phyloP scores from a whole-genome alignment of 805 yeast genomes.

The Saccharomycopsis oosterbeekiorum region DNA sequence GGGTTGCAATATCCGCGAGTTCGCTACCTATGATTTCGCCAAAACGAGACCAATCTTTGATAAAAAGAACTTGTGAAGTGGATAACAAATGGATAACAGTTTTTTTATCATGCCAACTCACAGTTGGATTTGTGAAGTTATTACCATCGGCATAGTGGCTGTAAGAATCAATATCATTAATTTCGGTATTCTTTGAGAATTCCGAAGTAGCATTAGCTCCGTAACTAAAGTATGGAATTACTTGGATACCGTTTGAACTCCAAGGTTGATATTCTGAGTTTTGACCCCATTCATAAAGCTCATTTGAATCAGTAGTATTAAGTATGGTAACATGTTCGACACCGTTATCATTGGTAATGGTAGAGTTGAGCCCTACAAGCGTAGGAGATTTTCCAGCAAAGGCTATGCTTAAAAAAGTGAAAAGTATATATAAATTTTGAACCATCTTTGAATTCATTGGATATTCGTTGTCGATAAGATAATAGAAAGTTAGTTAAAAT shows the following conservation, averaged over 20 bases:
- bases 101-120: constrained; percentile 7
- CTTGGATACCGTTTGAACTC: constrained; percentile 13
- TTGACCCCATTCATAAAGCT: constrained; percentile 5
- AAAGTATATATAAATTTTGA: background rate
- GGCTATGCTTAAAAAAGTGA: background rate
- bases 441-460: background rate
- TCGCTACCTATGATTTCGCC: constrained; percentile 3
- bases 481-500: no score
- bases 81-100: constrained; percentile 10
- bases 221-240: constrained; percentile 17
- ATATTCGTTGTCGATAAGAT: no score
- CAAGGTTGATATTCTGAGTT: constrained; percentile 9
- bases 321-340: constrained; percentile 7
- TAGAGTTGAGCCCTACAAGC: background rate
- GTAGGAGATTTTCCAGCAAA: background rate
- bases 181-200: background rate
- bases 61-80: constrained; percentile 7
- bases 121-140: constrained; percentile 1
- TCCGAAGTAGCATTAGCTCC: constrained; percentile 14
- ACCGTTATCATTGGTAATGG: constrained; percentile 1
- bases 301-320: background rate
- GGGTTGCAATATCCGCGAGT: constrained; percentile 10
- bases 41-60: constrained; percentile 3
- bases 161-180: constrained; percentile 6
- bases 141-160: constrained; percentile 9